Evolutionary conservation across 306 rosid species (phyloP).

Genomic region (Medicago lupulina): DNA sequence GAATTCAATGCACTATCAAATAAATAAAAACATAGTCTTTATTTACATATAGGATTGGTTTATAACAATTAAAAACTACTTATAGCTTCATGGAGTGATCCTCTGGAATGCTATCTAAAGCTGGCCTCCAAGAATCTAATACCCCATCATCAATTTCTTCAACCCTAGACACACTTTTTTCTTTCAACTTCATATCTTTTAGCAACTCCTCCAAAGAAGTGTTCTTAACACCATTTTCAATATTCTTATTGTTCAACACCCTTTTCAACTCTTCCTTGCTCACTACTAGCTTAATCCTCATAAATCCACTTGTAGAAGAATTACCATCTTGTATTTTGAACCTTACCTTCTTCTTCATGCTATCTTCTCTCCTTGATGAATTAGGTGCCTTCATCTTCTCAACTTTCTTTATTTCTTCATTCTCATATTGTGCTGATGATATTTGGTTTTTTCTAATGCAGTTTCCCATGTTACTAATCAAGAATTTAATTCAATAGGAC

Average conservation of each 20-base stretch:
- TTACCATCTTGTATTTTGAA: slow-evolving; percentile 25
- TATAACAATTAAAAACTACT: neutral
- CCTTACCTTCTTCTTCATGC: slow-evolving; percentile 41
- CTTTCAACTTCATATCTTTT: slow-evolving; percentile 54
- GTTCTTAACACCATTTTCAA: slow-evolving; percentile 35
- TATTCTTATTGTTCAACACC: slow-evolving; percentile 48
- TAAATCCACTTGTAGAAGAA: slow-evolving; percentile 44
- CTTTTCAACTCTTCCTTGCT: slow-evolving; percentile 67
- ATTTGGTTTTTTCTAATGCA: slow-evolving; percentile 57
- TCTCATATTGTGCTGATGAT: slow-evolving; percentile 53
- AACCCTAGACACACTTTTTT: slow-evolving; percentile 42
- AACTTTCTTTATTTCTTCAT: slow-evolving; percentile 40
- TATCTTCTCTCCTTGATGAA: slow-evolving; percentile 1
- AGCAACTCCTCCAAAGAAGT: slow-evolving; percentile 58
- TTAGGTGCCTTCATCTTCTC: slow-evolving; percentile 15
- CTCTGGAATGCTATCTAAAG: slow-evolving; percentile 74
- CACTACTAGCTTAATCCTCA: slow-evolving; percentile 71
- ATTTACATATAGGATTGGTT: slow-evolving; percentile 31
- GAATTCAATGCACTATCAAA: slow-evolving; percentile 39
- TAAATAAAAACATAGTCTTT: neutral
- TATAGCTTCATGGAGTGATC: slow-evolving; percentile 39
- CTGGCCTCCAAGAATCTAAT: slow-evolving; percentile 61
- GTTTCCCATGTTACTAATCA: slow-evolving; percentile 62
- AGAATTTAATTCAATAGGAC: slow-evolving; percentile 1
- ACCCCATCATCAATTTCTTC: slow-evolving; percentile 35